A percentile compares a stretch with the other conserved stretches of the same genome.
Evolutionary conservation across 2,329 filamentous ascomycete species (phyloP).

Genomic region (Cadophora luteo-olivacea): DNA sequence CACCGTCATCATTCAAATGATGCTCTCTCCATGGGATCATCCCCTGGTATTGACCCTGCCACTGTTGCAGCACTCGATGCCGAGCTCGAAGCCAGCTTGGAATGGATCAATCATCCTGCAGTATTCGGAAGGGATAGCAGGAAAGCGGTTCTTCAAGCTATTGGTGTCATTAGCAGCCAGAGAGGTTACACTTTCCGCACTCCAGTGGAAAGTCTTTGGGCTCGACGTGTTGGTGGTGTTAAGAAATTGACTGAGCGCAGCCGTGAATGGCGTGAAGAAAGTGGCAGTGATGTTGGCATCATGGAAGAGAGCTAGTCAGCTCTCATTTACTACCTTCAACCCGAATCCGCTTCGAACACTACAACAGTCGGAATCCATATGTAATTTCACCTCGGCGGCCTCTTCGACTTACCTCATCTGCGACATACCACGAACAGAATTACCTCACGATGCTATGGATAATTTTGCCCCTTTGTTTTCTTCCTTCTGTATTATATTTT

Average conservation of each 20-base stretch:
- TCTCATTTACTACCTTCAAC: too few species aligned
- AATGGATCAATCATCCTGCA: conserved; percentile 97
- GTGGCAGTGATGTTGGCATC: conserved; percentile 43
- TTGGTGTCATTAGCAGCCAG: conserved; percentile 95
- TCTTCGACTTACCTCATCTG: not conserved
- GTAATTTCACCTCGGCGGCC: not conserved
- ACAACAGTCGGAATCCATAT: conserved; percentile 11
- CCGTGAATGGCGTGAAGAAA: conserved; percentile 91
- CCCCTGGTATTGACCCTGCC: conserved; percentile 79
- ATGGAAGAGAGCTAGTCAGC: conserved; percentile 42
- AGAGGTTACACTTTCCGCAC: conserved; percentile 93
- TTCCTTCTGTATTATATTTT: conserved; percentile 22
- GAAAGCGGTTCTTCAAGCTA: conserved; percentile 94
- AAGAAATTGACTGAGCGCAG: conserved; percentile 82
- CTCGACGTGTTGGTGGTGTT: conserved; percentile 79
- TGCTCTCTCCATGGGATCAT: conserved; percentile 55
- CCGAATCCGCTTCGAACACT: not conserved
- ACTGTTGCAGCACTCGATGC: conserved; percentile 88
- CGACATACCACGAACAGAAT: conserved; percentile 23
- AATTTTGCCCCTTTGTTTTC: not conserved
- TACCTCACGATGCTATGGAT: conserved; percentile 24
- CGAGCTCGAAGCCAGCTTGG: conserved; percentile 86
- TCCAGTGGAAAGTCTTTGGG: conserved; percentile 88
- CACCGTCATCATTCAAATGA: conserved; percentile 60
- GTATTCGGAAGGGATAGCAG: conserved; percentile 93